Evolutionary conservation across 306 rosid species (phyloP).

Genomic region (Cyclanthera cordifolia): DNA sequence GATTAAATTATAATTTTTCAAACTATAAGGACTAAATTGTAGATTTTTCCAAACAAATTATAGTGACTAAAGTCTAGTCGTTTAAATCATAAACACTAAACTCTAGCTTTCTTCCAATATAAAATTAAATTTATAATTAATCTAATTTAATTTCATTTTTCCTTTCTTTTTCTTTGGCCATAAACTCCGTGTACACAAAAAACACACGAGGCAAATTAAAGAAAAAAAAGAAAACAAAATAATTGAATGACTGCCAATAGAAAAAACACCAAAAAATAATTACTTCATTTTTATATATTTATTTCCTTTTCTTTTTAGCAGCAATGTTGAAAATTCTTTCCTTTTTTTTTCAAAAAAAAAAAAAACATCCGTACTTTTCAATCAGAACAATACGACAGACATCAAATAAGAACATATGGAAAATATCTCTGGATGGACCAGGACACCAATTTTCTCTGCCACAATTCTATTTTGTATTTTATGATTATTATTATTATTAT

Average conservation of each 20-base stretch:
- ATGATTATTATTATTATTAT: too few species aligned
- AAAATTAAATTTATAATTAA: too few species aligned
- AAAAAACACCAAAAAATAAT: background rate
- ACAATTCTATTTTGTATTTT: too few species aligned
- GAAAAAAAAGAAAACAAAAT: background rate
- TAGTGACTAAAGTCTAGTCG: too few species aligned
- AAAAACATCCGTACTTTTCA: background rate
- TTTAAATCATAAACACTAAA: too few species aligned
- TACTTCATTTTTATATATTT: background rate
- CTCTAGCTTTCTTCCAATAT: too few species aligned
- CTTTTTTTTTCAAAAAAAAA: background rate
- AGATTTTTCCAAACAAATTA: too few species aligned
- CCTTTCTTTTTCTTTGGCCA: too few species aligned
- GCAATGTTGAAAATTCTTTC: background rate
- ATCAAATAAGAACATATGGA: background rate
- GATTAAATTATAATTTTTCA: too few species aligned
- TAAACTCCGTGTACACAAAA: too few species aligned
- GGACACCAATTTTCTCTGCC: background rate
- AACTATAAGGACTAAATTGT: too few species aligned
- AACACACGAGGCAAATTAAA: background rate
- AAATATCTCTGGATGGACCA: background rate
- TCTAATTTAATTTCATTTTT: too few species aligned
- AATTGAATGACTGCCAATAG: background rate
- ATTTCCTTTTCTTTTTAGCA: background rate
- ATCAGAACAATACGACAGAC: constrained; percentile 6